Conservation (phyloP, 23 red algal species). For the Agarophyton chilense region DNA sequence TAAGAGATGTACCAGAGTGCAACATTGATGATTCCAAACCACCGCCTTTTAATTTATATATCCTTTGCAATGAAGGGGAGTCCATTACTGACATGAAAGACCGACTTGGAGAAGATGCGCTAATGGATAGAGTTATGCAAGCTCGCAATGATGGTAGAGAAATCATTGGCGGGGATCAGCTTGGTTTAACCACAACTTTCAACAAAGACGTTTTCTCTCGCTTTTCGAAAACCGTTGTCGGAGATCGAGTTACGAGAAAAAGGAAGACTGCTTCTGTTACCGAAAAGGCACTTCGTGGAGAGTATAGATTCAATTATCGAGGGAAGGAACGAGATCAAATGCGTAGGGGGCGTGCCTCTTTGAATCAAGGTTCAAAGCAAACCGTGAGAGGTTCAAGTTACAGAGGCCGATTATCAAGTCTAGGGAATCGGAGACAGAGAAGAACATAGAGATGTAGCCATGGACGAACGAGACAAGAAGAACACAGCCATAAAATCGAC, state of each 20-base stretch:
- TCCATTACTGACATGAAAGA: conserved; percentile 40
- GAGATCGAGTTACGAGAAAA: conserved; percentile 7
- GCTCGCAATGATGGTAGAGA: conserved; percentile 47
- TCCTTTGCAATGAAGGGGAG: conserved; percentile 52
- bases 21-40: conserved; percentile 33
- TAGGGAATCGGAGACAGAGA: conserved; percentile 4
- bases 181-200: conserved; percentile 34
- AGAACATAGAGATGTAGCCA: neutral
- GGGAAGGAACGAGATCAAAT: conserved; percentile 15
- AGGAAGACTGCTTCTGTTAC: conserved; percentile 27
- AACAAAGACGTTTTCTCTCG: conserved; percentile 47
- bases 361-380: neutral
- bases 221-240: conserved; percentile 64
- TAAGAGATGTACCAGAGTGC: neutral
- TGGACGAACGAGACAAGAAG: neutral
- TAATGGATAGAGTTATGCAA: conserved; percentile 45
- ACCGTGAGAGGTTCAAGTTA: neutral
- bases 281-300: conserved; percentile 58
- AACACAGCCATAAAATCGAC: too few species aligned
- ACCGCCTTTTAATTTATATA: conserved; percentile 54
- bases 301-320: conserved; percentile 66
- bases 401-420: neutral
- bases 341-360: neutral
- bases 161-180: conserved; percentile 49
- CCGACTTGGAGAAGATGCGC: conserved; percentile 33